These are phyloP conservation scores for Ophiostoma ulmi DNA, from an alignment of 2,329 filamentous ascomycete species.

Conservation along the genomic window DNA sequence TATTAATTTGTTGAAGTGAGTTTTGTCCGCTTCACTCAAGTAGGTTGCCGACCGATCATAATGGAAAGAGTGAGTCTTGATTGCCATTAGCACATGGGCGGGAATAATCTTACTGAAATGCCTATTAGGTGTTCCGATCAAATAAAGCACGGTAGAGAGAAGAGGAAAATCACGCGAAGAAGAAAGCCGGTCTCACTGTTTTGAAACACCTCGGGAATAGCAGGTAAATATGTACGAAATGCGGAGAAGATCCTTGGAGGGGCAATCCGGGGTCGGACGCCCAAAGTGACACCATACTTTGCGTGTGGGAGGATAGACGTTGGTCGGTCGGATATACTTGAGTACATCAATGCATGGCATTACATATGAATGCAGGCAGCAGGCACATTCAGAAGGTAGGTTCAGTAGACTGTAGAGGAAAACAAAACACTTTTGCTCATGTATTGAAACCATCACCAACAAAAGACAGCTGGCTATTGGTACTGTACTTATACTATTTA, in stretches of 20 bases:
- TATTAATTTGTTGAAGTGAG: neutral
- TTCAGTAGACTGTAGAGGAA: too few relatives aligned
- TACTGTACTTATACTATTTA: too few relatives aligned
- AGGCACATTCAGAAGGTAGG: neutral
- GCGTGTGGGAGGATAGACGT: neutral
- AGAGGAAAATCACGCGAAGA: neutral
- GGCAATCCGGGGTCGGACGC: conserved; percentile 1
- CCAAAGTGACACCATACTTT: neutral
- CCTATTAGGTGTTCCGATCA: too few relatives aligned
- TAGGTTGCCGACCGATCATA: neutral
- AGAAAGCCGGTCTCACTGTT: neutral
- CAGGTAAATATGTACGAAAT: neutral
- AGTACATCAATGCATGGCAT: neutral
- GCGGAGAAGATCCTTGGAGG: conserved; percentile 1
- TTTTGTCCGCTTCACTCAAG: neutral
- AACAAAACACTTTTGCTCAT: too few relatives aligned
- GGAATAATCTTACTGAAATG: neutral
- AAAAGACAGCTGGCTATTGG: neutral
- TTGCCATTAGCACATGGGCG: neutral
- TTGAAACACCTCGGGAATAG: conserved; percentile 5
- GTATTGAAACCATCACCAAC: too few relatives aligned
- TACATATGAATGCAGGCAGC: neutral
- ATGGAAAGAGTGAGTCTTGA: neutral
- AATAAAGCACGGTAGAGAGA: neutral
- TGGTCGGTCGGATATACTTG: neutral